These are phyloP conservation scores for Thecaphora frezii DNA, from an alignment of 1,284 basidiomycete species.

Conservation along the genomic window DNA sequence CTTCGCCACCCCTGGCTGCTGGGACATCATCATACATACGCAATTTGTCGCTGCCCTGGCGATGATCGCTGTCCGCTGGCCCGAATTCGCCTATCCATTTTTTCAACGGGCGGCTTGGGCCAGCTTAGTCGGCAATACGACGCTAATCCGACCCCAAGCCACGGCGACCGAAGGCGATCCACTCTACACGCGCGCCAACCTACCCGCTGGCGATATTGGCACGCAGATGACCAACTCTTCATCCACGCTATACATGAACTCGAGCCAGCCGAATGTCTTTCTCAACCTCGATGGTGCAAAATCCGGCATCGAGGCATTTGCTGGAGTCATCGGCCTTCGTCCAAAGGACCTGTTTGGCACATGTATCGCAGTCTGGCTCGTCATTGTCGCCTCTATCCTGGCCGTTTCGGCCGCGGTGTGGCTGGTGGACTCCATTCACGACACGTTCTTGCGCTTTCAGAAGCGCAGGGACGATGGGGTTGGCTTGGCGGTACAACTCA, in stretches of 20 bases:
- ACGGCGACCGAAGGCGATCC: slow-evolving; percentile 16
- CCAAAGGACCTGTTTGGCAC: slow-evolving; percentile 81
- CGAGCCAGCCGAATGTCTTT: slow-evolving; percentile 69
- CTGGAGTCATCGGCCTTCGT: slow-evolving; percentile 75
- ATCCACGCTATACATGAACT: slow-evolving; percentile 78
- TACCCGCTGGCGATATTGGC: slow-evolving; percentile 38
- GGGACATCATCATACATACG: slow-evolving; percentile 88
- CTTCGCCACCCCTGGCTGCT: slow-evolving; percentile 87
- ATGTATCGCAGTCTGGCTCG: slow-evolving; percentile 78
- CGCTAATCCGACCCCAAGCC: slow-evolving; percentile 21
- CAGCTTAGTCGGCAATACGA: slow-evolving; percentile 35
- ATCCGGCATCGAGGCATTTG: slow-evolving; percentile 75
- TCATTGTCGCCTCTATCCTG: slow-evolving; percentile 73
- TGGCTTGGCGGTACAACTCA: slow-evolving; percentile 10
- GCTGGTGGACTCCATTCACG: slow-evolving; percentile 36
- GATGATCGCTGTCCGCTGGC: slow-evolving; percentile 94
- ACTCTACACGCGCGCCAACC: slow-evolving; percentile 32
- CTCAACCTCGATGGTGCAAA: slow-evolving; percentile 63
- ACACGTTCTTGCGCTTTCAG: slow-evolving; percentile 18
- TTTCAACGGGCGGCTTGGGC: slow-evolving; percentile 60
- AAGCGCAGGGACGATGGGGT: slow-evolving; percentile 35
- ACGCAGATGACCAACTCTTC: slow-evolving; percentile 68
- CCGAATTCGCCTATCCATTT: slow-evolving; percentile 75
- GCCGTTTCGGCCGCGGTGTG: slow-evolving; percentile 72
- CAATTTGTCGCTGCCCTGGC: slow-evolving; percentile 75